phyloP scores from a whole-genome alignment of 2,329 filamentous ascomycete species.

The Exophiala oligosperma region DNA sequence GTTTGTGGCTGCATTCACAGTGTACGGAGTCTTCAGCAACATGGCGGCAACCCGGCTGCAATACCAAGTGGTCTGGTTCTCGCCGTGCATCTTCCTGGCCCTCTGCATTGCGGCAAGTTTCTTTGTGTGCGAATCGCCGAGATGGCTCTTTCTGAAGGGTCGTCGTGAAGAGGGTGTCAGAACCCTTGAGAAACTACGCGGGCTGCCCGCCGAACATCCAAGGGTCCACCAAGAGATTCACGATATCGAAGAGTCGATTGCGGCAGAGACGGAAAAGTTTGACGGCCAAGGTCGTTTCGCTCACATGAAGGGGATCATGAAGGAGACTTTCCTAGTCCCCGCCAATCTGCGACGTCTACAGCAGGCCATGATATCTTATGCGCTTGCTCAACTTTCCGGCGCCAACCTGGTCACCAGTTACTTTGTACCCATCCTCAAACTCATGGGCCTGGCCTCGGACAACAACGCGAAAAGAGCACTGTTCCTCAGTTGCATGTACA shows the following conservation, averaged over 20 bases:
- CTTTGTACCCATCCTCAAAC: conserved; percentile 43
- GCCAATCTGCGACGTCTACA: conserved; percentile 44
- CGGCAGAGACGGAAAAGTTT: conserved; percentile 11
- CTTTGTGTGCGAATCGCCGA: conserved; percentile 36
- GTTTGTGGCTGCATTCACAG: conserved; percentile 37
- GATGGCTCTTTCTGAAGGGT: conserved; percentile 36
- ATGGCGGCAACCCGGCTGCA: conserved; percentile 34
- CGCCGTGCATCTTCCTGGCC: conserved; percentile 33
- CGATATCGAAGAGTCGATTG: conserved; percentile 33
- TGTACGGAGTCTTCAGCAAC: conserved; percentile 37
- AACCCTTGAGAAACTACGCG: conserved; percentile 33
- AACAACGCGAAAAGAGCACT: conserved; percentile 32
- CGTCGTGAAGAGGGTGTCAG: conserved; percentile 32
- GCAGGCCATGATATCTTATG: conserved; percentile 40
- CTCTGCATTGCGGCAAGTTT: conserved; percentile 34
- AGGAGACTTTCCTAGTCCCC: conserved; percentile 39
- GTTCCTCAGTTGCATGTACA: conserved; percentile 46
- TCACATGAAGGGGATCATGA: conserved; percentile 29
- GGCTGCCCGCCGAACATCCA: conserved; percentile 34
- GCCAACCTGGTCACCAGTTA: conserved; percentile 48
- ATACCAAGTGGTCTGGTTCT: conserved; percentile 38
- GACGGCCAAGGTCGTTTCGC: conserved; percentile 4
- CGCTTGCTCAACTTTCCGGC: conserved; percentile 46
- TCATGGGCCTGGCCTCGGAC: conserved; percentile 37
- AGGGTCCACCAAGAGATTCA: conserved; percentile 32